Evolutionary conservation across 2,329 filamentous ascomycete genomes (phyloP).

Genomic region (Colletotrichum sansevieriae): DNA sequence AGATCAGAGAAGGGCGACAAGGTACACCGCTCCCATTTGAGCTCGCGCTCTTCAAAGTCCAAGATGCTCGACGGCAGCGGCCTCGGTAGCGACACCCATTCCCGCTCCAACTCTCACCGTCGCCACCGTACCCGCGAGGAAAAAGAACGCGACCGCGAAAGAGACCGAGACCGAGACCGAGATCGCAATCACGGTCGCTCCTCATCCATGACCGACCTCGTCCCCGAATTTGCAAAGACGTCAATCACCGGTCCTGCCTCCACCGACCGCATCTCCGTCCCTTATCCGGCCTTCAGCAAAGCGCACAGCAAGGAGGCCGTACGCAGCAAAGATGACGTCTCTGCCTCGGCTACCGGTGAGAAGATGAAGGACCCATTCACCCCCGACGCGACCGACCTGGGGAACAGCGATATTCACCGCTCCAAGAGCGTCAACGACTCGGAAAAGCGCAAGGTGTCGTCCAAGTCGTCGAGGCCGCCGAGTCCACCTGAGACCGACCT

Average conservation of each 20-base stretch:
- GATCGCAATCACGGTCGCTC: slow-evolving; percentile 47
- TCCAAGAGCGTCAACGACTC: slow-evolving; percentile 63
- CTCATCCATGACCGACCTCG: slow-evolving; percentile 62
- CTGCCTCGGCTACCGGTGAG: slow-evolving; percentile 46
- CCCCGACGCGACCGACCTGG: slow-evolving; percentile 79
- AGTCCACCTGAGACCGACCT: slow-evolving; percentile 75
- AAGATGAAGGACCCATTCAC: slow-evolving; percentile 65
- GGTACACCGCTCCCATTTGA: slow-evolving; percentile 43
- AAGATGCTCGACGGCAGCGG: slow-evolving; percentile 41
- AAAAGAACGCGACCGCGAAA: slow-evolving; percentile 45
- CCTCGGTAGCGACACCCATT: slow-evolving; percentile 29
- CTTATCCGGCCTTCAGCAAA: slow-evolving; percentile 89
- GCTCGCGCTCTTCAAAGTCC: slow-evolving; percentile 41
- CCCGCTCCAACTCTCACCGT: slow-evolving; percentile 39
- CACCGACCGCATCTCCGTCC: slow-evolving; percentile 65
- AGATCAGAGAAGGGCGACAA: slow-evolving; percentile 43
- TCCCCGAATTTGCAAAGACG: slow-evolving; percentile 59
- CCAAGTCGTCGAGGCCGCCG: slow-evolving; percentile 65
- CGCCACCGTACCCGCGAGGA: slow-evolving; percentile 43
- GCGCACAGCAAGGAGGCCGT: slow-evolving; percentile 91
- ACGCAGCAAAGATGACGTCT: slow-evolving; percentile 69
- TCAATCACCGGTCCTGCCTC: slow-evolving; percentile 49
- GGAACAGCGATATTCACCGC: slow-evolving; percentile 61
- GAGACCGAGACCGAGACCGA: slow-evolving; percentile 48
- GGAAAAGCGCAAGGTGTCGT: slow-evolving; percentile 50